phyloP scores from a whole-genome alignment of 306 rosid species.

The Dalbergia cultrata region DNA sequence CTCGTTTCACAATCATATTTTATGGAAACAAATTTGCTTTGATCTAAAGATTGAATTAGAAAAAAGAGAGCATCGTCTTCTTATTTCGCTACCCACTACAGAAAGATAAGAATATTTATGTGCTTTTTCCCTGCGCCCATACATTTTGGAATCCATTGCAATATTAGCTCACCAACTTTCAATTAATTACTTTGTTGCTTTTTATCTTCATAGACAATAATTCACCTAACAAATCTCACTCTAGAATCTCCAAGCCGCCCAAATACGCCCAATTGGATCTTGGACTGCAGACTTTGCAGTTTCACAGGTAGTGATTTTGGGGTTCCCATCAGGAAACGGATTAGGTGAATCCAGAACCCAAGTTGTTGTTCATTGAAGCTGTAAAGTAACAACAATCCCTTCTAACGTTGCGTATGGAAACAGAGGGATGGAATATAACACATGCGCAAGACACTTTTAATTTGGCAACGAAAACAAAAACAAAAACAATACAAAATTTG shows the following conservation, averaged over 20 bases:
- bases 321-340: not conserved
- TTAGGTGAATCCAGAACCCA: not conserved
- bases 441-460: not conserved
- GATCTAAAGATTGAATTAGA: no score
- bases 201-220: not conserved
- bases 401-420: not conserved
- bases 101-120: slow-evolving; percentile 7
- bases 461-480: not conserved
- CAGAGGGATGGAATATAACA: not conserved
- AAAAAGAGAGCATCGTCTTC: not conserved
- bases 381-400: not conserved
- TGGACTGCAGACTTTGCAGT: not conserved
- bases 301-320: not conserved
- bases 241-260: not conserved
- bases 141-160: slow-evolving; percentile 15
- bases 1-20: slow-evolving; percentile 3
- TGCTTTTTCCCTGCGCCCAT: not conserved
- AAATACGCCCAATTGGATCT: not conserved
- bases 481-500: not conserved
- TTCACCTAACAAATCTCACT: not conserved
- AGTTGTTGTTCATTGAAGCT: not conserved
- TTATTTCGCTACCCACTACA: not conserved
- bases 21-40: not conserved
- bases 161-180: not conserved
- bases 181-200: not conserved